Percentiles rank a stretch among this genome's conserved stretches.
phyloP scores from a whole-genome alignment of 352 stramenopile species.

The Phytopythium kandeliae region DNA sequence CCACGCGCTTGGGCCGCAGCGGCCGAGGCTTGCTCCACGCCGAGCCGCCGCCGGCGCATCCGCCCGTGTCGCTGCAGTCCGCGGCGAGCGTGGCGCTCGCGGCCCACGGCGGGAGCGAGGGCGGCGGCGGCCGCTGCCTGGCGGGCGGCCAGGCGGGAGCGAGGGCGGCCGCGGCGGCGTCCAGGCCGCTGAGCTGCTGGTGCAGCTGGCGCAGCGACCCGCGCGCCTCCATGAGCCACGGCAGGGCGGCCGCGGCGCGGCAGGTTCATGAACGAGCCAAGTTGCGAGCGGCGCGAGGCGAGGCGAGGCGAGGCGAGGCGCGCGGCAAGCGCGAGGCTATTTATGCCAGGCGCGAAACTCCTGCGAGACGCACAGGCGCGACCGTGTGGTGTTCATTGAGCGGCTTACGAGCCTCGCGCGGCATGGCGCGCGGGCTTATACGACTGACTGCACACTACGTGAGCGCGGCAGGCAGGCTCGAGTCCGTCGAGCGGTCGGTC shows the following conservation, averaged over 20 bases:
- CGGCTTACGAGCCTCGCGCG: too few relatives aligned
- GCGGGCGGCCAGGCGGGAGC: conserved; percentile 18
- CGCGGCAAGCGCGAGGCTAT: too few relatives aligned
- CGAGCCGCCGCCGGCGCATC: background rate
- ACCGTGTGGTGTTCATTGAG: too few relatives aligned
- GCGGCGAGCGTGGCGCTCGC: conserved; percentile 3
- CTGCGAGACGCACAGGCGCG: too few relatives aligned
- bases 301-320: too few relatives aligned
- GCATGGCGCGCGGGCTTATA: too few relatives aligned
- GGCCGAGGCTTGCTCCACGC: background rate
- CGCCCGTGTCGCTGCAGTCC: background rate
- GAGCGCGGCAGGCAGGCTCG: too few relatives aligned
- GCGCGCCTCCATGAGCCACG: conserved; percentile 31
- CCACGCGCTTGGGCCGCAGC: conserved; percentile 1
- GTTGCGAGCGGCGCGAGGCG: too few relatives aligned
- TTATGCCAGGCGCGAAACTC: background rate
- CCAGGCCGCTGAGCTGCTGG: conserved; percentile 27
- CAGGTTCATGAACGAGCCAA: background rate
- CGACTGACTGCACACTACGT: too few relatives aligned
- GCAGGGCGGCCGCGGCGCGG: too few relatives aligned
- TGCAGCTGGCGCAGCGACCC: conserved; percentile 41
- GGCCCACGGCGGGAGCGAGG: conserved; percentile 47
- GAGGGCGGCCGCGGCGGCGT: background rate
- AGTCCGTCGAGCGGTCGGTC: too few relatives aligned
- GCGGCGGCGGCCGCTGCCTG: conserved; percentile 24